A percentile compares a stretch with the other conserved stretches of the same genome.
These are phyloP conservation scores for Saxophila tyrrhenica DNA, from an alignment of 495 filamentous ascomycete species.

Conservation along the genomic window DNA sequence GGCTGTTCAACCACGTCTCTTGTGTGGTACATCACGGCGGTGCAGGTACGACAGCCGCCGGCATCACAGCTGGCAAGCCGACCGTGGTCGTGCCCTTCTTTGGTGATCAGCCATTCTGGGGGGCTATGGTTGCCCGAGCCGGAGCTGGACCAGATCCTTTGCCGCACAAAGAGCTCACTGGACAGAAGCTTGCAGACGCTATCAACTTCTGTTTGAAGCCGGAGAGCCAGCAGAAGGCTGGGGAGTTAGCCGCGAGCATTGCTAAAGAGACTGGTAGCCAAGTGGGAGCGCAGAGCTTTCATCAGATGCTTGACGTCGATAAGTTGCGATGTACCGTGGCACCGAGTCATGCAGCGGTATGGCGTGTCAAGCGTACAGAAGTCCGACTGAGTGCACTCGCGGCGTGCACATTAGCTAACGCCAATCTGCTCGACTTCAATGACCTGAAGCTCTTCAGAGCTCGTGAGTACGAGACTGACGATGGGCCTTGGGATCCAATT, in stretches of 20 bases:
- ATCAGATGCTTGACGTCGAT: slow-evolving; percentile 31
- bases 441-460: slow-evolving; percentile 32
- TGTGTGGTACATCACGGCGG: slow-evolving; percentile 56
- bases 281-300: slow-evolving; percentile 31
- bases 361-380: slow-evolving; percentile 30
- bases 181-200: slow-evolving; percentile 32
- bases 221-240: slow-evolving; percentile 28
- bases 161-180: slow-evolving; percentile 34
- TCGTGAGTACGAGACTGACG: slow-evolving; percentile 33
- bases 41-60: slow-evolving; percentile 54
- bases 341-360: slow-evolving; percentile 28
- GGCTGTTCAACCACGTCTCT: slow-evolving; percentile 53
- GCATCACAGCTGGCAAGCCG: slow-evolving; percentile 45
- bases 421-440: slow-evolving; percentile 27
- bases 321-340: slow-evolving; percentile 27
- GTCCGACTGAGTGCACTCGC: slow-evolving; percentile 31
- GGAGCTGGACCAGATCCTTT: slow-evolving; percentile 40
- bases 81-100: slow-evolving; percentile 57
- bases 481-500: slow-evolving; percentile 35
- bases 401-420: slow-evolving; percentile 29
- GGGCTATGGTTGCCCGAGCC: slow-evolving; percentile 41
- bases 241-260: slow-evolving; percentile 29
- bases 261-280: slow-evolving; percentile 30
- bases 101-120: slow-evolving; percentile 53
- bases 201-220: slow-evolving; percentile 32